Evolutionary conservation across 805 yeast genomes (phyloP).

Genomic region (Wickerhamomyces sydowiorum): DNA sequence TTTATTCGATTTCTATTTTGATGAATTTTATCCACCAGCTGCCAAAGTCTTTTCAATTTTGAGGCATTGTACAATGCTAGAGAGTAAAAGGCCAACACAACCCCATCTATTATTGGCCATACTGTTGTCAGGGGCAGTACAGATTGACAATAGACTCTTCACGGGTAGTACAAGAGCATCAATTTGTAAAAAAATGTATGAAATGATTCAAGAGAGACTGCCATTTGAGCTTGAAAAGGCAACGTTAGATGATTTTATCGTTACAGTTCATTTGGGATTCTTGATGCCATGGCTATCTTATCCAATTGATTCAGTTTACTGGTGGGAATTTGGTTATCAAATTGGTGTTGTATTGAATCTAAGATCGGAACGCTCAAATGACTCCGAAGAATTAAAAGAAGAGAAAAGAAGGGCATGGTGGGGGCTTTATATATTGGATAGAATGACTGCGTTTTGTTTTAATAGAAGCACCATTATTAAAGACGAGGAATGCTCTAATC

Average conservation of each 20-base stretch:
- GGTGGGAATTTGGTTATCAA: slow-evolving; percentile 19
- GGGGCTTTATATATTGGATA: slow-evolving; percentile 33
- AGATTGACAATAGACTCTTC: slow-evolving; percentile 17
- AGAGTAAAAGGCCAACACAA: slow-evolving; percentile 12
- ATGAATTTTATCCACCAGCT: slow-evolving; percentile 11
- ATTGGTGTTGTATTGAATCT: slow-evolving; percentile 6
- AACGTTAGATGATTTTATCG: slow-evolving; percentile 17
- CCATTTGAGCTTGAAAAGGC: slow-evolving; percentile 4
- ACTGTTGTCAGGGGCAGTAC: slow-evolving; percentile 13
- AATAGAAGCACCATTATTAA: slow-evolving; percentile 26
- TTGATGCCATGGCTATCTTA: slow-evolving; percentile 21
- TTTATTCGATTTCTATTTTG: slow-evolving; percentile 15
- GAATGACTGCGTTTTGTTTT: slow-evolving; percentile 32
- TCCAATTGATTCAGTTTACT: slow-evolving; percentile 17
- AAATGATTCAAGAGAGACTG: slow-evolving; percentile 12
- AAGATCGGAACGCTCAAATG: slow-evolving; percentile 1
- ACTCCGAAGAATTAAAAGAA: slow-evolving; percentile 26
- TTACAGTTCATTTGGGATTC: slow-evolving; percentile 16
- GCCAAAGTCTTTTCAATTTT: slow-evolving; percentile 17
- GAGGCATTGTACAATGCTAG: slow-evolving; percentile 14
- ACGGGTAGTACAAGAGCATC: slow-evolving; percentile 17
- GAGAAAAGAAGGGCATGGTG: slow-evolving; percentile 37
- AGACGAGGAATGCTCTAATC: slow-evolving; percentile 25
- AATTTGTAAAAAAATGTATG: slow-evolving; percentile 12
- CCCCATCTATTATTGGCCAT: slow-evolving; percentile 13